These are phyloP conservation scores for Pleurotus cornucopiae DNA, from an alignment of 768 basidiomycete species.

Conservation along the genomic window DNA sequence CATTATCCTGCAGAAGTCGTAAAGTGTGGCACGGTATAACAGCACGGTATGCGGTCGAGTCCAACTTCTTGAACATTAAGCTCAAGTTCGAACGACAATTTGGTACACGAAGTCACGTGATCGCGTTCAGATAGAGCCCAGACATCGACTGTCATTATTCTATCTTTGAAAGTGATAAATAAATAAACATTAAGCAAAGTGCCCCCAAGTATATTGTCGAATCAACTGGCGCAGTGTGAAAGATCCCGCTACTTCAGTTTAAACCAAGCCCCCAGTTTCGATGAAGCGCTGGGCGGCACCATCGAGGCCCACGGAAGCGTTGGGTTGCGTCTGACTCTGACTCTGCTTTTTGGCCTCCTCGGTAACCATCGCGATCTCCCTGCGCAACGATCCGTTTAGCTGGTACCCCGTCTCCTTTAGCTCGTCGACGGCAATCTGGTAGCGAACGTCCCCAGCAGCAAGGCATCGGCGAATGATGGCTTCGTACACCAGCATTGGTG, in stretches of 20 bases:
- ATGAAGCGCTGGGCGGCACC: conserved; percentile 26
- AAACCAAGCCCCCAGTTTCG: conserved; percentile 26
- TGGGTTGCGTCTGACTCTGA: neutral
- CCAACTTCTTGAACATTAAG: too few relatives aligned
- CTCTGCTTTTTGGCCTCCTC: neutral
- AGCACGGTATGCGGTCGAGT: too few relatives aligned
- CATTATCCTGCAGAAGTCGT: neutral
- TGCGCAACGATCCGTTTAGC: conserved; percentile 17
- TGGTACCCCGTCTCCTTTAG: conserved; percentile 59
- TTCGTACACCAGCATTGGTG: conserved; percentile 53
- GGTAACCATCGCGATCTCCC: conserved; percentile 9
- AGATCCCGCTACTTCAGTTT: neutral
- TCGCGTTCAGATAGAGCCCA: neutral
- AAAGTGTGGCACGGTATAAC: too few relatives aligned
- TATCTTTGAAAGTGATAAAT: too few relatives aligned
- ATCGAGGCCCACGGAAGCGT: conserved; percentile 15
- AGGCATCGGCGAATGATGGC: conserved; percentile 58
- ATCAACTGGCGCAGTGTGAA: too few relatives aligned
- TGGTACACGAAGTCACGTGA: neutral
- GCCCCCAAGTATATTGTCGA: too few relatives aligned
- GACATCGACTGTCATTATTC: neutral
- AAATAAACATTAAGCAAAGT: too few relatives aligned
- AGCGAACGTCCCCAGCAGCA: conserved; percentile 52
- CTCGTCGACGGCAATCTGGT: conserved; percentile 64
- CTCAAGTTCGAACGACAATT: too few relatives aligned